phyloP scores from a whole-genome alignment of 768 basidiomycete genomes.

The Panaeolus papilionaceus region DNA sequence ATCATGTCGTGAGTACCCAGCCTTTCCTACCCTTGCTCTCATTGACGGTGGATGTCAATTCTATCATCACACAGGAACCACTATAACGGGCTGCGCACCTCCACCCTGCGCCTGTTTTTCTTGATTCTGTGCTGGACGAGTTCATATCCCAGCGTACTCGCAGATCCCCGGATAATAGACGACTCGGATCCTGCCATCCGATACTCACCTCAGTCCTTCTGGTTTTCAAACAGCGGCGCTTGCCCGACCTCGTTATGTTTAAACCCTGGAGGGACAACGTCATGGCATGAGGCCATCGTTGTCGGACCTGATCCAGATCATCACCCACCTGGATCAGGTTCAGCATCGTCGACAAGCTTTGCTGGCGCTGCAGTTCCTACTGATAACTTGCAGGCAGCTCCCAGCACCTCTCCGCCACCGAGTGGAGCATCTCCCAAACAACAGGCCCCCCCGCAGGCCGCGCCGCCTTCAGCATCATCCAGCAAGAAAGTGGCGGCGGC shows the following conservation, averaged over 20 bases:
- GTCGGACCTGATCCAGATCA: slow-evolving; percentile 28
- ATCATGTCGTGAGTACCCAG: slow-evolving; percentile 4
- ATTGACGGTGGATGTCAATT: slow-evolving; percentile 11
- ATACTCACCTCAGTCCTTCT: slow-evolving; percentile 28
- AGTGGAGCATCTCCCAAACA: neutral
- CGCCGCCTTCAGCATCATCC: neutral
- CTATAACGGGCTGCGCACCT: slow-evolving; percentile 23
- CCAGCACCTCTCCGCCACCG: neutral
- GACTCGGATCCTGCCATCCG: slow-evolving; percentile 43
- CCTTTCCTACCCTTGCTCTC: neutral
- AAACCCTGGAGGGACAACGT: slow-evolving; percentile 30
- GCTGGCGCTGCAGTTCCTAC: neutral
- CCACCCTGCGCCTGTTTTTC: slow-evolving; percentile 28
- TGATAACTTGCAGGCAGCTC: neutral
- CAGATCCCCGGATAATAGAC: slow-evolving; percentile 43
- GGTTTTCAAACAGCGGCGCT: slow-evolving; percentile 38
- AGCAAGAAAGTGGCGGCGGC: neutral
- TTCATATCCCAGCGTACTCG: slow-evolving; percentile 25
- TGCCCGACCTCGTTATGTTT: slow-evolving; percentile 38
- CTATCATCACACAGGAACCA: slow-evolving; percentile 17
- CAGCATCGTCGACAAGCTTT: slow-evolving; percentile 1
- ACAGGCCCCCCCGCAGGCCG: neutral
- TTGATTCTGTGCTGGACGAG: slow-evolving; percentile 28
- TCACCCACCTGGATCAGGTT: neutral
- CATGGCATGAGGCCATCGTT: slow-evolving; percentile 43